Evolutionary conservation across 768 basidiomycete genomes (phyloP), one percentile per base, ranked within the genome.

Genomic region (Pleurotus sapidus): DNA sequence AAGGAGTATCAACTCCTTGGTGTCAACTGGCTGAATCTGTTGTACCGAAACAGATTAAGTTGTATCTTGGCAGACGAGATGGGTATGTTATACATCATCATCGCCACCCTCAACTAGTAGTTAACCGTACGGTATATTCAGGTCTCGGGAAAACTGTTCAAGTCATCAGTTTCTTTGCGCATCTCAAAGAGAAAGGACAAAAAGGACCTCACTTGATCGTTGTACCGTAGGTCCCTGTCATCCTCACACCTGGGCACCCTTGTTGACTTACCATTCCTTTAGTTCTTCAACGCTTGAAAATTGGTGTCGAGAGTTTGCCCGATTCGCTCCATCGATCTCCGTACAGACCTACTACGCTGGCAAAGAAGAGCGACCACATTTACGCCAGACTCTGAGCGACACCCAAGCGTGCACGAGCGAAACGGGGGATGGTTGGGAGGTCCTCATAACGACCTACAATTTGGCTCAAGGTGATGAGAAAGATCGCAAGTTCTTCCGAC

Each of bases 1-100:
- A 99, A 99, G 77, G 95, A 96, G 63, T 99, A 99, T 70, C 96
- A 99, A 71, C 76, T 98, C 58, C 79, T 98, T 57, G 97, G 97
- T n/a, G 81, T 99, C 55, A 99, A 98, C 69, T 99, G 97, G 97
- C 76, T 99, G 61, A 86, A 93, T 71, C 73, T 98, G 18, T 75
- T 98, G 51, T 95, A 94, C 70, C 80, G 78, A 57, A 86, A 83
- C 64, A 81, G 82, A 58, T 80, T 91, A 50, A 95, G 93, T 61
- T 98, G 96, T 70, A 98, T 99, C 67, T 81, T 99, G 43, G 97
- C 97, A 2, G 97, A 99, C 71, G 97, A 99, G 72, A 99, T 99
- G 97, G 96, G 96, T 92, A 71, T 64, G 84, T 79, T 53, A 17
- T 50, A 42, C 42, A 47, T 27, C 23, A 42, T 61, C 24, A 43